Evolutionary conservation across 106 monocot genomes (phyloP), one percentile per base, ranked within the genome.

Genomic region (Apostasia ramifera): DNA sequence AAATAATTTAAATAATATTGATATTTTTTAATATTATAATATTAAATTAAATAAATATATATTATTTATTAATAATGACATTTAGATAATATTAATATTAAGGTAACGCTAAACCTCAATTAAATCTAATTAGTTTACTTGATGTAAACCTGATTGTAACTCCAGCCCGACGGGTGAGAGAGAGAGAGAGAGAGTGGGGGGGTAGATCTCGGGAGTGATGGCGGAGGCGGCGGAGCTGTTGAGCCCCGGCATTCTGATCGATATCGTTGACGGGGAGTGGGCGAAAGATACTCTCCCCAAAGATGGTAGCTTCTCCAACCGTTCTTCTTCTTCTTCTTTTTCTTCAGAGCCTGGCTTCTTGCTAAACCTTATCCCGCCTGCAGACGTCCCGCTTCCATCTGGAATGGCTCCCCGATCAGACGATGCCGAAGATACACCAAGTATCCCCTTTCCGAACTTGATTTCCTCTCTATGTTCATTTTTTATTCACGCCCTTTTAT

Each of bases 181-280:
- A 26, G 26, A 26, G 26, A 26, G 26, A 26, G 26, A 26, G 26
- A 26, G 26, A 26, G 26, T 0, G 1, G 0, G 47, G 40, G 53
- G 38, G 13, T 4, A 47, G 5, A 39, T 2, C 2, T 40, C 1
- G 5, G 48, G n/a, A 44, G 49, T 1, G 5, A 68, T 68, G 75
- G 67, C 66, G 40, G 75, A 68, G 5, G 54, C 66, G 59, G 60
- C 67, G 44, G 67, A 68, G 70, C 70, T 75, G 42, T 65, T 74
- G 70, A 80, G 75, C 71, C 48, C 71, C 53, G 80, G 80, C 59
- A 80, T 80, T 39, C 66, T 80, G 40, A 75, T 80, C 44, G 80
- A 80, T 57, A 55, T 80, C 44, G 38, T 76, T 10, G 80, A 80
- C 49, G 80, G 75, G n/a, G 80, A 80, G 44, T 80, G 80, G 80